phyloP scores from a whole-genome alignment of 2,329 filamentous ascomycete genomes.

The Akanthomyces muscarius region DNA sequence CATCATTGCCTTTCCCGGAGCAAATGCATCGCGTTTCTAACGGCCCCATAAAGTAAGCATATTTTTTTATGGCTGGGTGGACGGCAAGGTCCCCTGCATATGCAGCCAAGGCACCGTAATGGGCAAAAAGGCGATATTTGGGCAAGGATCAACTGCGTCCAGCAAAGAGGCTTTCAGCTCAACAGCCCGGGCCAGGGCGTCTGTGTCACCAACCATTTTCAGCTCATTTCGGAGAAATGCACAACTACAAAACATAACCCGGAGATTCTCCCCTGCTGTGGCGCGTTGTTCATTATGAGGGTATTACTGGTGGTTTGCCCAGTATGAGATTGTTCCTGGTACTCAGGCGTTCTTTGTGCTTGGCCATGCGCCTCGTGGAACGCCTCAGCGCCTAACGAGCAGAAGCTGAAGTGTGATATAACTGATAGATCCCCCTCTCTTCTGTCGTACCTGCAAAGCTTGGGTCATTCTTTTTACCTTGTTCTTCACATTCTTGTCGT shows the following conservation, averaged over 20 bases:
- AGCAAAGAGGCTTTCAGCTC: background rate
- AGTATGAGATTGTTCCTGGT: background rate
- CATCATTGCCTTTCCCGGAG: too few relatives aligned
- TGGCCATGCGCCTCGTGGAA: background rate
- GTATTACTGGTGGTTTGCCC: background rate
- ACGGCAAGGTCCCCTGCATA: background rate
- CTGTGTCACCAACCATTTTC: background rate
- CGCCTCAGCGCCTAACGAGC: background rate
- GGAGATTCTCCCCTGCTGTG: background rate
- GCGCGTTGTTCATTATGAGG: background rate
- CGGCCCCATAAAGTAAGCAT: background rate
- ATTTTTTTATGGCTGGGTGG: background rate
- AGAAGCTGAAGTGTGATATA: background rate
- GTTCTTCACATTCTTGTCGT: background rate
- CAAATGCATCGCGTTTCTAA: too few relatives aligned
- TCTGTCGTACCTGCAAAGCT: background rate
- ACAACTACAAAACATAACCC: background rate
- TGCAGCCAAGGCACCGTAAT: background rate
- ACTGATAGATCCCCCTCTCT: background rate
- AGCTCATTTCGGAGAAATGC: background rate
- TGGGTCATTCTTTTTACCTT: background rate
- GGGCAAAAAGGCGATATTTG: background rate
- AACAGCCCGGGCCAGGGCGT: background rate
- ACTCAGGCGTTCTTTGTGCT: background rate
- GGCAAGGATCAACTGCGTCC: background rate